Evolutionary conservation across 2,329 filamentous ascomycete species (phyloP).

Genomic region (Chaetomium sp.): DNA sequence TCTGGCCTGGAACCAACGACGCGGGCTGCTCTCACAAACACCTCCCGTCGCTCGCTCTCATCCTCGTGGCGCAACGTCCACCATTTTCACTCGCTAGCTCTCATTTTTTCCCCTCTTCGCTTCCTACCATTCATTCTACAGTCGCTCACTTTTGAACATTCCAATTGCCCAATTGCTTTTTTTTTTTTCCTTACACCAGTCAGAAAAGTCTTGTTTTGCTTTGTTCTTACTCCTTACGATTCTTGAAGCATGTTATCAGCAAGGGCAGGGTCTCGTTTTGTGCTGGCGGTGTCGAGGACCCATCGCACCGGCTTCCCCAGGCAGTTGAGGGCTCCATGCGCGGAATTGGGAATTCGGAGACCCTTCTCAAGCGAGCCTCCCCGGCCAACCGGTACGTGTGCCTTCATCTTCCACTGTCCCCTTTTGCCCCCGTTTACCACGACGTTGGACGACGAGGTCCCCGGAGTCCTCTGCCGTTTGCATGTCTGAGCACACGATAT

Average conservation of each 20-base stretch:
- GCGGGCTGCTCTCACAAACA: conserved; percentile 12
- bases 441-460: not conserved
- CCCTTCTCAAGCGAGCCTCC: conserved; percentile 19
- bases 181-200: not conserved
- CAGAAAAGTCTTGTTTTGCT: not conserved
- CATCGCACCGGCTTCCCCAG: not conserved
- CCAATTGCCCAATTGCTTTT: not conserved
- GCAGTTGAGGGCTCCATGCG: not conserved
- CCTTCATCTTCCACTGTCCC: not conserved
- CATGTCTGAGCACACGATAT: not conserved
- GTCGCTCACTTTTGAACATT: conserved; percentile 5
- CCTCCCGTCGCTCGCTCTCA: not conserved
- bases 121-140: conserved; percentile 14
- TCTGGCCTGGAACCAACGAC: conserved; percentile 17
- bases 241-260: conserved; percentile 19
- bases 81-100: conserved; percentile 17
- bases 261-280: conserved; percentile 21
- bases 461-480: not conserved
- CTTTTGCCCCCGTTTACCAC: not conserved
- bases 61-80: conserved; percentile 15
- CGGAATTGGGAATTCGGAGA: not conserved
- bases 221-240: not conserved
- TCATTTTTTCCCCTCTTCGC: conserved; percentile 13
- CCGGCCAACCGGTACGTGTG: conserved; percentile 21
- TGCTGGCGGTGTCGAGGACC: not conserved